Conservation (phyloP, 73 alveolate species). For the Strombidium stylifer region DNA sequence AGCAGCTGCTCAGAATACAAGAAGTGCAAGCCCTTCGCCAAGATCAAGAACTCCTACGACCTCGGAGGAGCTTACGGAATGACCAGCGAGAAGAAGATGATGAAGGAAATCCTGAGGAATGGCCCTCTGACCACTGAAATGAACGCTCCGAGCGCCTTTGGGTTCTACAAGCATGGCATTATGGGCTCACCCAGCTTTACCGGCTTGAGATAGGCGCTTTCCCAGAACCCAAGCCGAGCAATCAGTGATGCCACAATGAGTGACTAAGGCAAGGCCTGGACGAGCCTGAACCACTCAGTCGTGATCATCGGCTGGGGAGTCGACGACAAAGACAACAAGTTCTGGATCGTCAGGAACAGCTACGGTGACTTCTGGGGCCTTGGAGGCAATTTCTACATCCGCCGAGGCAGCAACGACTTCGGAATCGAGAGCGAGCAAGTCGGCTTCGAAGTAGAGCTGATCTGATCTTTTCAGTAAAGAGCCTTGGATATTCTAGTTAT, state of each 20-base stretch:
- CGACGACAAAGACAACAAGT: constrained; percentile 74
- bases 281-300: constrained; percentile 62
- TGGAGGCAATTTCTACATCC: constrained; percentile 72
- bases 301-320: constrained; percentile 86
- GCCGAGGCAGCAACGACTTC: constrained; percentile 76
- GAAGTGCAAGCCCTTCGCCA: background rate
- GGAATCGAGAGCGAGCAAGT: constrained; percentile 73
- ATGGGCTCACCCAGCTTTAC: constrained; percentile 23
- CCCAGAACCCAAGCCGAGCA: constrained; percentile 23
- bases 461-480: background rate
- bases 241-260: constrained; percentile 46
- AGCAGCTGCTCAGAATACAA: background rate
- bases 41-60: background rate
- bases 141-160: constrained; percentile 51
- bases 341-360: constrained; percentile 83
- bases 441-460: constrained; percentile 32
- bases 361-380: constrained; percentile 89
- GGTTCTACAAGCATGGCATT: constrained; percentile 65
- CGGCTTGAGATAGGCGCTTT: background rate
- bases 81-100: constrained; percentile 66
- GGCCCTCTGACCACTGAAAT: constrained; percentile 83
- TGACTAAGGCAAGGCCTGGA: constrained; percentile 58
- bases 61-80: constrained; percentile 54
- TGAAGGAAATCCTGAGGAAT: constrained; percentile 81
- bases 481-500: too few relatives aligned